These are phyloP conservation scores for Talaromyces sp. DNA, from an alignment of 2,329 filamentous ascomycete species.

Conservation along the genomic window DNA sequence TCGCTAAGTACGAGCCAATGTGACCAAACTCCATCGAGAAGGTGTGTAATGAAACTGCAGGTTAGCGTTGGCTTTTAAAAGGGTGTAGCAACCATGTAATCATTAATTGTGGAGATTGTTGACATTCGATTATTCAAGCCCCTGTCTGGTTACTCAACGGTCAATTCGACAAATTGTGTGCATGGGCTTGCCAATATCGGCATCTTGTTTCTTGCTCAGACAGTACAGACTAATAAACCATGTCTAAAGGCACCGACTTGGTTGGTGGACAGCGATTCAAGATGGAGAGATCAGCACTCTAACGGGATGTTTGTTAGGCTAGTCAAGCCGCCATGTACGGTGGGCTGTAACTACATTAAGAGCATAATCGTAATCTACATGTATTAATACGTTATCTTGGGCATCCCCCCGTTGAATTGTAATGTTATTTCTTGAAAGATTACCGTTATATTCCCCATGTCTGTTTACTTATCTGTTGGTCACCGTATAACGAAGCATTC, in stretches of 20 bases:
- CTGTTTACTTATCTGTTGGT: neutral
- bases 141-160: neutral
- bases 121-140: neutral
- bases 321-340: neutral
- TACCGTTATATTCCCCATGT: neutral
- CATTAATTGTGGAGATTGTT: neutral
- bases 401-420: too few relatives aligned
- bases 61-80: neutral
- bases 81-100: neutral
- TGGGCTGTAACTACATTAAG: neutral
- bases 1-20: neutral
- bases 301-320: neutral
- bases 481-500: neutral
- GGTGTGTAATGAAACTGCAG: neutral
- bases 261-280: neutral
- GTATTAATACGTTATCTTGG: neutral
- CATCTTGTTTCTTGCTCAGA: neutral
- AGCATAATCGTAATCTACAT: neutral
- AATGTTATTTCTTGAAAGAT: neutral
- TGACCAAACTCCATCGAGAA: slow-evolving; percentile 16
- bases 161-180: neutral
- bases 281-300: neutral
- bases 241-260: neutral
- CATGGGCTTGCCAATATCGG: too few relatives aligned
- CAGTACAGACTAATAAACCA: neutral